A percentile compares a stretch with the other conserved stretches of the same genome.
Evolutionary conservation across 2,329 filamentous ascomycete species (phyloP).

Genomic region (Stagonosporopsis rhizophila): DNA sequence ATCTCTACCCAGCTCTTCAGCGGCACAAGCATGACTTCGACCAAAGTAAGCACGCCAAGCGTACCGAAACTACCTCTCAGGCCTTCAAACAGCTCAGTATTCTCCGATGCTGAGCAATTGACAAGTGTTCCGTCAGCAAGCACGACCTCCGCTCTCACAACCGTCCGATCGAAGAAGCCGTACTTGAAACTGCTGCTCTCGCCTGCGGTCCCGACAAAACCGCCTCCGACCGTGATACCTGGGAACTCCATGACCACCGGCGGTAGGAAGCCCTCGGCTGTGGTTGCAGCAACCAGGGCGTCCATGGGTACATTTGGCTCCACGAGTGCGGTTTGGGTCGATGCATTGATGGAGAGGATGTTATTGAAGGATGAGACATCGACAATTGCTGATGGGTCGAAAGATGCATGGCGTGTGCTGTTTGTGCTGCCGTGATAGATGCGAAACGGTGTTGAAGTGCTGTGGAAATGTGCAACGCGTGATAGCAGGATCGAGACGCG

Average conservation of each 20-base stretch:
- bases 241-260: conserved; percentile 76
- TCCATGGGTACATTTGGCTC: conserved; percentile 77
- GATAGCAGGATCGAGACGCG: conserved; percentile 32
- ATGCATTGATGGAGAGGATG: conserved; percentile 66
- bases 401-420: conserved; percentile 67
- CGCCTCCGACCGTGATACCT: conserved; percentile 72
- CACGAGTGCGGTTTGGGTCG: conserved; percentile 63
- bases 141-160: conserved; percentile 69
- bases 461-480: conserved; percentile 36
- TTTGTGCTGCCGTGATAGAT: conserved; percentile 79
- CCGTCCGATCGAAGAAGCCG: conserved; percentile 70
- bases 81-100: conserved; percentile 65
- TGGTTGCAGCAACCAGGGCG: conserved; percentile 63
- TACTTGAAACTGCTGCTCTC: conserved; percentile 72
- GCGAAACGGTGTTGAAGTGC: conserved; percentile 37
- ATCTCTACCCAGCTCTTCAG: conserved; percentile 65
- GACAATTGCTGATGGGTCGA: conserved; percentile 55
- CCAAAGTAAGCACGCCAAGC: conserved; percentile 65
- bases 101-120: conserved; percentile 54
- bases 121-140: conserved; percentile 64
- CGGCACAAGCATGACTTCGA: conserved; percentile 64
- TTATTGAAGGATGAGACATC: conserved; percentile 70
- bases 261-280: conserved; percentile 63
- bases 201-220: conserved; percentile 70
- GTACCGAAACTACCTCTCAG: conserved; percentile 67